Evolutionary conservation across 352 stramenopile species (phyloP).

Genomic region (Phytophthora agathidicida): DNA sequence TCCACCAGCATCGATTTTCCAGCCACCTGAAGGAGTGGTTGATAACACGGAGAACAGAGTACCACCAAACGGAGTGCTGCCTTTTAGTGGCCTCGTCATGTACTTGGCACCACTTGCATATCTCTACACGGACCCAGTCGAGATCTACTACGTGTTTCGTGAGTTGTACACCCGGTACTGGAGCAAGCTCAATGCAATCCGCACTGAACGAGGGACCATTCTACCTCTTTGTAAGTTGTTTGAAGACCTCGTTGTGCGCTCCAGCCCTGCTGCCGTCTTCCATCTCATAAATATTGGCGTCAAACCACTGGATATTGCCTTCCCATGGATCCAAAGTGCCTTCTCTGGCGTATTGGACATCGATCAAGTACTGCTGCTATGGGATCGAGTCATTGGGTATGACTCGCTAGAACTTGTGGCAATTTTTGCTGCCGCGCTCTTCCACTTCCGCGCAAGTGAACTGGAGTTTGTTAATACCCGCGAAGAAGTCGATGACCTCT

Average conservation of each 20-base stretch:
- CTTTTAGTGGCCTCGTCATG: conserved; percentile 76
- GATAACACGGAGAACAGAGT: conserved; percentile 27
- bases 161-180: conserved; percentile 83
- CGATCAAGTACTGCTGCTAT: conserved; percentile 75
- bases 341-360: conserved; percentile 84
- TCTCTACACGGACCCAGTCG: conserved; percentile 62
- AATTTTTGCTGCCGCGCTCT: conserved; percentile 73
- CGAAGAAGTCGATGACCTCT: conserved; percentile 70
- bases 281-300: conserved; percentile 68
- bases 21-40: neutral
- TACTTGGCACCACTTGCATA: conserved; percentile 78
- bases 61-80: conserved; percentile 72
- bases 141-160: conserved; percentile 80
- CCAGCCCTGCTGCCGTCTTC: conserved; percentile 55
- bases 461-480: conserved; percentile 44
- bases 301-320: conserved; percentile 70
- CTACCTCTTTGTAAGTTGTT: conserved; percentile 79
- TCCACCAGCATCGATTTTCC: neutral
- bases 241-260: conserved; percentile 63
- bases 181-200: conserved; percentile 77
- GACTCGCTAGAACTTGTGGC: conserved; percentile 73
- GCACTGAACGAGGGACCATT: conserved; percentile 57
- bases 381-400: conserved; percentile 78
- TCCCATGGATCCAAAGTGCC: conserved; percentile 80
- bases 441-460: conserved; percentile 69